Evolutionary conservation across 2,329 filamentous ascomycete genomes (phyloP).

Genomic region (Neonectria punicea): DNA sequence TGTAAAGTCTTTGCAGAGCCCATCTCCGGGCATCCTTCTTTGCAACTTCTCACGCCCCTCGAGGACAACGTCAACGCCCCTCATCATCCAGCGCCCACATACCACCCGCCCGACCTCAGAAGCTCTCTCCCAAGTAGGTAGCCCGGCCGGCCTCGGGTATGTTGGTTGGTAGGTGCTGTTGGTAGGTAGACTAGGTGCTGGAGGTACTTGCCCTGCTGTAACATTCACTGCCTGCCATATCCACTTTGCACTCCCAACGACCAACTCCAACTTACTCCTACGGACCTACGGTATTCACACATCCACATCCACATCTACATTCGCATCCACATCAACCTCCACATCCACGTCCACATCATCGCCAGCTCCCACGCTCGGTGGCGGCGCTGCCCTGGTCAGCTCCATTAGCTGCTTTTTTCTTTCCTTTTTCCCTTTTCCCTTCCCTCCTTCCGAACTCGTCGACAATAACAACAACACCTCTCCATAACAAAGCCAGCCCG

Average conservation of each 20-base stretch:
- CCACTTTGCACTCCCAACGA: neutral
- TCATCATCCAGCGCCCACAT: neutral
- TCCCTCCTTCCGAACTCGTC: conserved; percentile 10
- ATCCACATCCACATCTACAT: neutral
- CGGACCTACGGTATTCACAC: neutral
- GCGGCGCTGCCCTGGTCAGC: conserved; percentile 6
- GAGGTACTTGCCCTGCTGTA: too few relatives aligned
- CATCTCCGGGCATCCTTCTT: neutral
- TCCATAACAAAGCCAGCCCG: neutral
- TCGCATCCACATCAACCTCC: conserved; percentile 7
- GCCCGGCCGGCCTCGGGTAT: too few relatives aligned
- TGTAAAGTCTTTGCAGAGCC: neutral
- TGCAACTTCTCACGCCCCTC: neutral
- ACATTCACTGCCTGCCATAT: neutral
- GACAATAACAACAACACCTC: neutral
- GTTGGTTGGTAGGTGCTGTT: too few relatives aligned
- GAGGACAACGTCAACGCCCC: neutral
- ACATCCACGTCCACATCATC: conserved; percentile 3
- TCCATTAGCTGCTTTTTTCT: neutral
- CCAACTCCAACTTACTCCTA: neutral
- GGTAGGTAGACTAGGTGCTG: too few relatives aligned
- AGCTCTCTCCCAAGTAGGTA: neutral
- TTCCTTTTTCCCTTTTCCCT: conserved; percentile 1
- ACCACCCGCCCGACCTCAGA: neutral
- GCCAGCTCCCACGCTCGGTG: conserved; percentile 6